These are phyloP conservation scores for Rosa multiflora DNA, from an alignment of 306 rosid genomes.

Conservation along the genomic window DNA sequence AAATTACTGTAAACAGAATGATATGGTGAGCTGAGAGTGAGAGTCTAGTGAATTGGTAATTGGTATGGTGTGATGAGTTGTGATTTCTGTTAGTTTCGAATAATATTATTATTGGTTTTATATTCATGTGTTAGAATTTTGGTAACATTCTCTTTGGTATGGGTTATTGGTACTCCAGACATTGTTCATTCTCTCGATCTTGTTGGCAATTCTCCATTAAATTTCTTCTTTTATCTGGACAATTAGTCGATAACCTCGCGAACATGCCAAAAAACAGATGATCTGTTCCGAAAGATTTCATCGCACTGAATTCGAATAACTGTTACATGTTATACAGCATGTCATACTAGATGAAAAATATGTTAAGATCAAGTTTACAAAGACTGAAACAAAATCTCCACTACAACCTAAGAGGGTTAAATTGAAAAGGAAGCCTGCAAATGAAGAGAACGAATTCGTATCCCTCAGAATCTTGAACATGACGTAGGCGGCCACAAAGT, in stretches of 20 bases:
- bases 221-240: background rate
- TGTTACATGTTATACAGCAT: background rate
- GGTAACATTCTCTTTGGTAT: background rate
- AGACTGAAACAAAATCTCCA: background rate
- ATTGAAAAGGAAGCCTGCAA: background rate
- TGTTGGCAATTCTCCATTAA: background rate
- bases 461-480: background rate
- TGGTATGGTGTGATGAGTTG: conserved; percentile 43
- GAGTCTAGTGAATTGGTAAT: conserved; percentile 28
- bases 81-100: conserved; percentile 47
- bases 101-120: conserved; percentile 21
- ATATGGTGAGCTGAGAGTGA: background rate
- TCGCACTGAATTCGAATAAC: background rate
- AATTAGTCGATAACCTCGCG: no score
- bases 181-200: background rate
- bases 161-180: background rate
- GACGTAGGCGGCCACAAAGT: background rate
- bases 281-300: background rate
- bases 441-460: background rate
- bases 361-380: background rate
- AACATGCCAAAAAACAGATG: background rate
- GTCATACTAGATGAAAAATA: background rate
- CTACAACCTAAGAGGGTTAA: background rate
- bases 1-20: background rate
- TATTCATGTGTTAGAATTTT: background rate